Conservation (phyloP, 2,329 filamentous ascomycete species). For the Neofusicoccum ribis region DNA sequence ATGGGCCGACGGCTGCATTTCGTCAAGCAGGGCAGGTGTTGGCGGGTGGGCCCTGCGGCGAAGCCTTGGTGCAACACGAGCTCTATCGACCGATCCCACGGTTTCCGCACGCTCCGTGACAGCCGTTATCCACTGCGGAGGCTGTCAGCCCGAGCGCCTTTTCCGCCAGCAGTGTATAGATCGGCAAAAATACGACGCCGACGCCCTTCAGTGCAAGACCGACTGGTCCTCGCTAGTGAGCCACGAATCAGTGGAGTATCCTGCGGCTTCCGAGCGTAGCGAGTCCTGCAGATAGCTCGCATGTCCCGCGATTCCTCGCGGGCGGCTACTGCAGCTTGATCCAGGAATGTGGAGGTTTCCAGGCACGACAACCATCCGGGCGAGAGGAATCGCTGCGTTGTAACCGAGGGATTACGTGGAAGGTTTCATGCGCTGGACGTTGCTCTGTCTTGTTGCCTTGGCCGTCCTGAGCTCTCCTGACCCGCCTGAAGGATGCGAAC, state of each 20-base stretch:
- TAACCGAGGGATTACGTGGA: conserved; percentile 7
- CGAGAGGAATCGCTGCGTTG: background rate
- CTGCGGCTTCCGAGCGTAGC: background rate
- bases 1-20: background rate
- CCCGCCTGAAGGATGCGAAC: background rate
- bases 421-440: background rate
- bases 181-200: conserved; percentile 1
- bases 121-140: background rate
- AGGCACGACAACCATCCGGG: background rate
- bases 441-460: background rate
- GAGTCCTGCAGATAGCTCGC: background rate
- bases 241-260: background rate
- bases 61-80: conserved; percentile 14
- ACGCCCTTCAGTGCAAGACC: background rate
- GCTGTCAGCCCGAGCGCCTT: background rate
- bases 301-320: conserved; percentile 1
- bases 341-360: background rate
- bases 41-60: background rate
- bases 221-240: background rate
- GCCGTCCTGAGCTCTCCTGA: conserved; percentile 3
- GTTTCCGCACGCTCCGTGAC: background rate
- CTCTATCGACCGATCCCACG: conserved; percentile 7
- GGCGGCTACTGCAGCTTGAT: conserved; percentile 1
- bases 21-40: background rate
- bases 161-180: background rate